Conservation (phyloP, 2,329 filamentous ascomycete species). For the Coniosporium tulheliwenetii region DNA sequence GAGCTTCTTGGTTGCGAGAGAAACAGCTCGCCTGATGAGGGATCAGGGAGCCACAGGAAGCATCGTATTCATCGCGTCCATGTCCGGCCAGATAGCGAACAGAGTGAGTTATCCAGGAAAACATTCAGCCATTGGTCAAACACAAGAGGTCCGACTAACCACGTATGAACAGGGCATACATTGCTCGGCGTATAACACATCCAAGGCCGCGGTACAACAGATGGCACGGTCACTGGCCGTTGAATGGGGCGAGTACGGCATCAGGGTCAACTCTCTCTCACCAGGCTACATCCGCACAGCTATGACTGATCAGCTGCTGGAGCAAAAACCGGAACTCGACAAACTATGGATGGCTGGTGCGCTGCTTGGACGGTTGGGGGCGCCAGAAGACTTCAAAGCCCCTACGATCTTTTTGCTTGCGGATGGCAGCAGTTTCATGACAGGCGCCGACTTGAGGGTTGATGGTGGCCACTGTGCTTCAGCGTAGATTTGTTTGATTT, state of each 20-base stretch:
- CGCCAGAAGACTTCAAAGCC: slow-evolving; percentile 19
- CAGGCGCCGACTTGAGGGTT: slow-evolving; percentile 9
- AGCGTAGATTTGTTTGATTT: no score
- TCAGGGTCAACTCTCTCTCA: slow-evolving; percentile 32
- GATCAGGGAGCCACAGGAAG: slow-evolving; percentile 14
- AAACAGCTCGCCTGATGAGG: slow-evolving; percentile 17
- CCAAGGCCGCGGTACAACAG: slow-evolving; percentile 38
- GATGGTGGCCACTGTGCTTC: slow-evolving; percentile 2
- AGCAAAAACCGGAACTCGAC: slow-evolving; percentile 6
- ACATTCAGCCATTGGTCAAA: no score
- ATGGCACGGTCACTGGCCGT: slow-evolving; percentile 34
- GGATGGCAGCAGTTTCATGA: slow-evolving; percentile 24
- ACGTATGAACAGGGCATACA: slow-evolving; percentile 18
- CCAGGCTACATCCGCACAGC: slow-evolving; percentile 31
- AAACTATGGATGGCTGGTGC: slow-evolving; percentile 7
- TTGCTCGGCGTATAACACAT: slow-evolving; percentile 35
- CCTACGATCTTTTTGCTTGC: slow-evolving; percentile 20
- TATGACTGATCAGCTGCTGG: slow-evolving; percentile 12
- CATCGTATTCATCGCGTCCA: slow-evolving; percentile 22
- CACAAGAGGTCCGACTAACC: slow-evolving; percentile 46
- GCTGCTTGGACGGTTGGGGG: slow-evolving; percentile 10
- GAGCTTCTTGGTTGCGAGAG: slow-evolving; percentile 17
- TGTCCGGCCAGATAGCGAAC: slow-evolving; percentile 15
- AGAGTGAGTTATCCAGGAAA: slow-evolving; percentile 18
- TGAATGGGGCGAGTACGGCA: slow-evolving; percentile 34